Base-by-base conservation (phyloP, 129 eudicot species). In the Glebionis coronaria region DNA sequence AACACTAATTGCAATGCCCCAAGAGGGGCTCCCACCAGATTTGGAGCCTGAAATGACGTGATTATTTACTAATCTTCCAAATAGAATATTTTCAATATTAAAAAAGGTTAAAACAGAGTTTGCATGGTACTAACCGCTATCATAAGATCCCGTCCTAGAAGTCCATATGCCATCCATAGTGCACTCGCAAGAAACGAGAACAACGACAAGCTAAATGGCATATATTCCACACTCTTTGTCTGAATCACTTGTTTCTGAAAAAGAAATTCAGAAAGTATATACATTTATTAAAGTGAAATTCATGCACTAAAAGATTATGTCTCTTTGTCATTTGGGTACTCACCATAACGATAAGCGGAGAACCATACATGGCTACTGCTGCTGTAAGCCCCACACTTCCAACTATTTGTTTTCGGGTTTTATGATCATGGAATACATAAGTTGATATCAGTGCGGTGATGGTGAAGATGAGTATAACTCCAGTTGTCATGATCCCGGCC, bases 161-260 rank as follows among this genome's bases (percentile, higher is more conserved):
- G 82, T 59, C 97, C 97, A 67, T 91, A 91, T 12, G 84, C 88
- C 93, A 88, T 38, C 97, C 97, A 85, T 61, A 88, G 81, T 12
- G 75, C 54, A 73, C 94, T 88, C 2, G 94, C 85, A 11, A 91
- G 82, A 61, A 91, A 88, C 0, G 97, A 88, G 81, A 85, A 91
- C 29, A 91, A 76, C 6, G 97, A 91, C 72, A 91, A 69, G 83
- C 82, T 72, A 75, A 88, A 91, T 56, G 97, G 96, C 97, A 91
- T 91, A 73, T 38, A 88, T 68, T 91, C 88, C 65, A 85, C 96
- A 72, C 96, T 91, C 75, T 88, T 91, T 2, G 97, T 85, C 63
- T 83, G 50, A 20, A 91, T 77, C 50, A 88, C 97, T 74, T 85
- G 81, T 69, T 82, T 91, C 96, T 91, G 90, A 69, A 76, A 73